These are phyloP conservation scores for Eucalyptus regnans DNA, from an alignment of 345 rosid genomes.

Conservation along the genomic window DNA sequence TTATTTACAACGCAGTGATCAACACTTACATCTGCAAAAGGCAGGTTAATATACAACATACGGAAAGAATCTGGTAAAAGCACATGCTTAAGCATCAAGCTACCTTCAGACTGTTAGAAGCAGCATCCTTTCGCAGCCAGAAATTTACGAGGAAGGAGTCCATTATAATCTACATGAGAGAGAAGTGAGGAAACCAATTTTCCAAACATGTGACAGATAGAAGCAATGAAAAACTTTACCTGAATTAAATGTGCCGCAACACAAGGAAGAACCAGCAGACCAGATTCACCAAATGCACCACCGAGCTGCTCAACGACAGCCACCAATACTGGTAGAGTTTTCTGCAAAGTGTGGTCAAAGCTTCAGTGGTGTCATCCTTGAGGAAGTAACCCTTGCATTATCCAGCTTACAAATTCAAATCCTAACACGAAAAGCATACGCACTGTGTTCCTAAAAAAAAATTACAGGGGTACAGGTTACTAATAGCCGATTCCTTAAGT, in stretches of 20 bases:
- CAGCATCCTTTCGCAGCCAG: conserved; percentile 28
- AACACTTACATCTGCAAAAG: not conserved
- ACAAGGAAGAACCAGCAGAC: conserved; percentile 87
- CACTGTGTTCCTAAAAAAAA: not conserved
- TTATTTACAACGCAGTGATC: not conserved
- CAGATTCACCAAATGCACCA: conserved; percentile 83
- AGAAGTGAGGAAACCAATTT: not conserved
- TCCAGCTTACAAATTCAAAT: not conserved
- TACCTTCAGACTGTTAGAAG: conserved; percentile 19
- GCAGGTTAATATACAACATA: not conserved
- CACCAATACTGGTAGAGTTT: conserved; percentile 82
- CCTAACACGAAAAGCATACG: not conserved
- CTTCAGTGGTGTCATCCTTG: not conserved
- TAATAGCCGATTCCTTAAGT: not conserved
- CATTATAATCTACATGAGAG: conserved; percentile 31
- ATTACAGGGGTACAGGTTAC: not conserved
- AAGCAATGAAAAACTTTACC: conserved; percentile 16
- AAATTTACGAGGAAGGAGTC: conserved; percentile 51
- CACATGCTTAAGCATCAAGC: conserved; percentile 6
- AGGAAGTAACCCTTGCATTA: not conserved
- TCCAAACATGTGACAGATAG: not conserved
- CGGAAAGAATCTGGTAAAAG: not conserved
- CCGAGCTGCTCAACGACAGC: conserved; percentile 84
- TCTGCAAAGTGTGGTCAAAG: conserved; percentile 19
- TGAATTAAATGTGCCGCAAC: conserved; percentile 82